Base-by-base conservation (phyloP, 2,329 filamentous ascomycete species). In the Orbilia brochopaga region DNA sequence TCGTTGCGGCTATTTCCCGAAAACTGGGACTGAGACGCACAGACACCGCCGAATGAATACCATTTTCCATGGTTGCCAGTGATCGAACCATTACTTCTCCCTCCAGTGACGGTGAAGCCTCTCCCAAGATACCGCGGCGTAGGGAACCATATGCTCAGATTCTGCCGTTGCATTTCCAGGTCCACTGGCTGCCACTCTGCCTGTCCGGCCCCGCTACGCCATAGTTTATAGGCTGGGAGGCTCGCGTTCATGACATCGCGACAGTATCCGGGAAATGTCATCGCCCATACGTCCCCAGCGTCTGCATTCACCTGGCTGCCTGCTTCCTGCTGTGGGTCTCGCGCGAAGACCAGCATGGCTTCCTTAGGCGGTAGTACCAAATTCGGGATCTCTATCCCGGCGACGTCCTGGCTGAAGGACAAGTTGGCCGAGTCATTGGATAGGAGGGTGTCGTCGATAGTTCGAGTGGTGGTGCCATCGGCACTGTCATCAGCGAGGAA, bases 31-130 rank as follows among this genome's bases (percentile, higher is more conserved):
- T 46, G 61, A 13, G 51, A 51, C 2, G 65, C 24, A 59, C 67
- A 73, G 50, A 66, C 17, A 23, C 67, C 67, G 6, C 67, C 67
- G 42, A 73, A 73, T 11, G 67, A 61, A 58, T 66, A 73, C 21
- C 66, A 24, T 30, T 21, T 57, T 11, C 50, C 54, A 15, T 19
- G n/a, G 4, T 17, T 27, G 2, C 35, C 54, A 15, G 13, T 48
- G 8, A 44, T 19, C 8, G 40, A n/a, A 1, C 24, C 53, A 1
- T 11, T 4, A 1, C 6, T 2, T 8, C 19, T n/a, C 15, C 46
- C 52, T 8, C 21, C 24, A 2, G 3, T 13, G 23, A 2, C n/a
- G 23, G 13, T 52, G 13, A 70, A 70, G n/a, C 59, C 59, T 17
- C 37, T 42, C 19, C 66, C 66, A 5, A 70, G 27, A 17, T 70